phyloP scores from a whole-genome alignment of 2,329 filamentous ascomycete genomes.

The Venturia aucupariae region DNA sequence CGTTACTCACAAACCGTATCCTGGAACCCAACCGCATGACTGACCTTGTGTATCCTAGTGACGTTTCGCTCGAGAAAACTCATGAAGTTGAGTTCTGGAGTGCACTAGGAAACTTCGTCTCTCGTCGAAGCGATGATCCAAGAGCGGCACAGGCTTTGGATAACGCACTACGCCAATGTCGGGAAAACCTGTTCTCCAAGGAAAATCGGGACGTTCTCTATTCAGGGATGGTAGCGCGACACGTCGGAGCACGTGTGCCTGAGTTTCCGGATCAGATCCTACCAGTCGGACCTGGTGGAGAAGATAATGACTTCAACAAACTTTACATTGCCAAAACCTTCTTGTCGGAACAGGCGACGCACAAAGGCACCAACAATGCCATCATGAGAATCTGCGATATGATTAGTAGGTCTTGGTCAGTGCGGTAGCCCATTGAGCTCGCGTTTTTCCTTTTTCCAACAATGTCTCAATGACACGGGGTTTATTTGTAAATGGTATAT shows the following conservation, averaged over 20 bases:
- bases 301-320: conserved; percentile 22
- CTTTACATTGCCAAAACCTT: conserved; percentile 40
- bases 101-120: conserved; percentile 62
- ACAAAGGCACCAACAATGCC: conserved; percentile 37
- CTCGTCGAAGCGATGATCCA: conserved; percentile 52
- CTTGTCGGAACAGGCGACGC: conserved; percentile 36
- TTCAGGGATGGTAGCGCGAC: conserved; percentile 71
- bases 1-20: conserved; percentile 63
- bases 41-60: conserved; percentile 37
- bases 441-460: neutral
- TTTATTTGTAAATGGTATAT: neutral
- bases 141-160: conserved; percentile 52
- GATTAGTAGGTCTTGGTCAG: conserved; percentile 35
- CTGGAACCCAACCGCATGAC: conserved; percentile 50
- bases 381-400: conserved; percentile 41
- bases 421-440: neutral
- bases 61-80: conserved; percentile 27
- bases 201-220: conserved; percentile 90
- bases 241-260: conserved; percentile 54
- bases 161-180: conserved; percentile 54
- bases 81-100: conserved; percentile 74
- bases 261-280: conserved; percentile 33
- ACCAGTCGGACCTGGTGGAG: conserved; percentile 25
- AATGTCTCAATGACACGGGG: neutral
- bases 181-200: conserved; percentile 63